These are phyloP conservation scores for Chaetomium fimeti DNA, from an alignment of 495 filamentous ascomycete genomes.

Conservation along the genomic window DNA sequence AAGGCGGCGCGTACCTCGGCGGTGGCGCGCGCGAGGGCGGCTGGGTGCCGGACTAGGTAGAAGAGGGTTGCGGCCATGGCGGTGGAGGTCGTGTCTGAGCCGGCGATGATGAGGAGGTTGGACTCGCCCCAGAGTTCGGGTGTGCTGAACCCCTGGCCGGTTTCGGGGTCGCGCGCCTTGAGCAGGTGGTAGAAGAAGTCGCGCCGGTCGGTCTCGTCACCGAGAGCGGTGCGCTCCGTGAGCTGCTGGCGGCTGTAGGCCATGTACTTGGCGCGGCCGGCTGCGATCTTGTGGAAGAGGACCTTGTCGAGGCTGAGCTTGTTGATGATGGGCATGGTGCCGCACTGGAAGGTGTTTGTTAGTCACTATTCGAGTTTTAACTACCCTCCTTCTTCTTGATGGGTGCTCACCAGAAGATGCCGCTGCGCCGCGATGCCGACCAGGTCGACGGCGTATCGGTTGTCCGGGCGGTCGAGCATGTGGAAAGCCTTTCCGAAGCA, in stretches of 20 bases:
- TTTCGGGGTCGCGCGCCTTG: slow-evolving; percentile 59
- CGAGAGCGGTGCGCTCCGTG: slow-evolving; percentile 53
- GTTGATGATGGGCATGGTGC: slow-evolving; percentile 56
- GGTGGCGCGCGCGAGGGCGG: slow-evolving; percentile 49
- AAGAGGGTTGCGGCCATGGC: slow-evolving; percentile 64
- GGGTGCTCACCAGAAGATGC: slow-evolving; percentile 53
- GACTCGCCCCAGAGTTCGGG: slow-evolving; percentile 70
- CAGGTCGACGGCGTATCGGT: slow-evolving; percentile 58
- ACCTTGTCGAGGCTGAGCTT: slow-evolving; percentile 56
- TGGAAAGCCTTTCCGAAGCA: slow-evolving; percentile 69
- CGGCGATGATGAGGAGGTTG: slow-evolving; percentile 62
- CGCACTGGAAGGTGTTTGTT: slow-evolving; percentile 39
- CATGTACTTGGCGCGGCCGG: slow-evolving; percentile 49
- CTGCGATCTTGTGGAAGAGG: slow-evolving; percentile 56
- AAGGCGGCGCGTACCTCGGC: slow-evolving; percentile 53
- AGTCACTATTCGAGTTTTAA: too few relatives aligned
- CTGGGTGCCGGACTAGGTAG: slow-evolving; percentile 61
- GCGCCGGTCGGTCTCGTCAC: slow-evolving; percentile 58
- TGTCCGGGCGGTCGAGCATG: slow-evolving; percentile 62
- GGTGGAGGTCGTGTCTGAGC: slow-evolving; percentile 63
- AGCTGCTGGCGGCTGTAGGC: slow-evolving; percentile 55
- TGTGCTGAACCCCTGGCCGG: slow-evolving; percentile 61
- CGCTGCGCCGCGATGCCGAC: slow-evolving; percentile 56
- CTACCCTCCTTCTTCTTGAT: not conserved
- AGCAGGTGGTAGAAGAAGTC: slow-evolving; percentile 64